A percentile compares a stretch with the other conserved stretches of the same genome.
Conservation (phyloP, 2,329 filamentous ascomycete genomes). For the Fusarium austroafricanum region DNA sequence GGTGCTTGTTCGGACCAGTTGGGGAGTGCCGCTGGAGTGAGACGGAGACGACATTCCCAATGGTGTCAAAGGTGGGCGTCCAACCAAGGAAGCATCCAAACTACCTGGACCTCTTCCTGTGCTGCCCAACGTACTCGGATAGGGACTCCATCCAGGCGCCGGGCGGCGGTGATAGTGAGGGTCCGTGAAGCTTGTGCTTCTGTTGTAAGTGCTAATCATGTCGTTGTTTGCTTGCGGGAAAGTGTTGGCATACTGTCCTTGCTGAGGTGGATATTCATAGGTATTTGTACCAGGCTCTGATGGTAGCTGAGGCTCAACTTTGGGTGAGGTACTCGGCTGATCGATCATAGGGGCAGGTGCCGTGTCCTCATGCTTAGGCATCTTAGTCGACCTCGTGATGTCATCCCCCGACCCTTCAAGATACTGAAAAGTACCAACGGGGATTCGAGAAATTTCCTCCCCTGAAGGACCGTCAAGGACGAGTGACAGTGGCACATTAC, state of each 20-base stretch:
- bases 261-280: slow-evolving; percentile 60
- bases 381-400: slow-evolving; percentile 54
- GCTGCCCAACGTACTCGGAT: slow-evolving; percentile 55
- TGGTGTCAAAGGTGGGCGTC: slow-evolving; percentile 60
- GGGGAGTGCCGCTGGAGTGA: slow-evolving; percentile 52
- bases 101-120: slow-evolving; percentile 58
- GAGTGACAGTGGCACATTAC: slow-evolving; percentile 67
- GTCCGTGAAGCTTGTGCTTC: slow-evolving; percentile 64
- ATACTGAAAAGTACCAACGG: slow-evolving; percentile 61
- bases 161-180: slow-evolving; percentile 58
- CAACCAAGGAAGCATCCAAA: slow-evolving; percentile 57
- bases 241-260: slow-evolving; percentile 53
- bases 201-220: slow-evolving; percentile 66
- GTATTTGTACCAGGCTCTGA: slow-evolving; percentile 57
- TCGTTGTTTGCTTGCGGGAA: slow-evolving; percentile 59
- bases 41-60: slow-evolving; percentile 60
- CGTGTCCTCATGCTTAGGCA: slow-evolving; percentile 52
- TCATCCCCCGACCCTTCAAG: slow-evolving; percentile 62
- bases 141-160: slow-evolving; percentile 56
- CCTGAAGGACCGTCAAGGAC: slow-evolving; percentile 64
- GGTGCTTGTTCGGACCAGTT: slow-evolving; percentile 68
- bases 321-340: slow-evolving; percentile 56
- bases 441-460: slow-evolving; percentile 64
- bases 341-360: slow-evolving; percentile 52
- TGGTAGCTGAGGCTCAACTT: slow-evolving; percentile 55